Percentiles rank a stretch among this genome's conserved stretches.
Conservation (phyloP, 2,329 filamentous ascomycete genomes). For the Xylaria sp. region DNA sequence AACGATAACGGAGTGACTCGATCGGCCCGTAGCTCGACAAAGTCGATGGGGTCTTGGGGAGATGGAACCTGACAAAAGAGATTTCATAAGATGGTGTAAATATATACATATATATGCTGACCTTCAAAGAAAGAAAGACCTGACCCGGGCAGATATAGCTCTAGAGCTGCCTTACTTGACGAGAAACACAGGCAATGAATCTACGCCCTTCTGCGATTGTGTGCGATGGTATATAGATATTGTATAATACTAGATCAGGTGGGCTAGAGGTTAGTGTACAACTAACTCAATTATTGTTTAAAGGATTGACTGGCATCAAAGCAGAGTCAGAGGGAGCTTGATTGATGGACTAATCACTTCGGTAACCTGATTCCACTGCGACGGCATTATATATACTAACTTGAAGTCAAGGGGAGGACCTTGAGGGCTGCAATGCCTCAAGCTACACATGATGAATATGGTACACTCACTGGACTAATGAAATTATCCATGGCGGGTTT, state of each 20-base stretch:
- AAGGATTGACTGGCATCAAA: neutral
- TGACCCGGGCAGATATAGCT: neutral
- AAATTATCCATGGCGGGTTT: too few relatives aligned
- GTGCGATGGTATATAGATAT: neutral
- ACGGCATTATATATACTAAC: constrained; percentile 31
- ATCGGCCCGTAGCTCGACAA: neutral
- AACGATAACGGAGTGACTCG: constrained; percentile 19
- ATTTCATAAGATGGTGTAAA: constrained; percentile 7
- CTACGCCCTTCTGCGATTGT: neutral
- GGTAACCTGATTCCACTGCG: neutral
- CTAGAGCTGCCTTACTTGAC: constrained; percentile 14
- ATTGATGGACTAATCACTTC: neutral
- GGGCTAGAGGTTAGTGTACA: neutral
- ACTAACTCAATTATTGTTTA: neutral
- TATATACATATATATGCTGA: constrained; percentile 4
- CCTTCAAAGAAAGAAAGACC: neutral
- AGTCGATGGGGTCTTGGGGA: constrained; percentile 6
- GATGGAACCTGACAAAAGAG: constrained; percentile 1
- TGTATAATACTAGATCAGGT: neutral
- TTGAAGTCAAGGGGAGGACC: constrained; percentile 35
- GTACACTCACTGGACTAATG: too few relatives aligned
- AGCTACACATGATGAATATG: neutral
- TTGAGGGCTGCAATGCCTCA: constrained; percentile 32
- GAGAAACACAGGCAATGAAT: neutral
- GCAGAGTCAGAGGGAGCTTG: neutral